A percentile compares a stretch with the other conserved stretches of the same genome.
Conservation (phyloP, 345 rosid species). For the Ceriops tagal region DNA sequence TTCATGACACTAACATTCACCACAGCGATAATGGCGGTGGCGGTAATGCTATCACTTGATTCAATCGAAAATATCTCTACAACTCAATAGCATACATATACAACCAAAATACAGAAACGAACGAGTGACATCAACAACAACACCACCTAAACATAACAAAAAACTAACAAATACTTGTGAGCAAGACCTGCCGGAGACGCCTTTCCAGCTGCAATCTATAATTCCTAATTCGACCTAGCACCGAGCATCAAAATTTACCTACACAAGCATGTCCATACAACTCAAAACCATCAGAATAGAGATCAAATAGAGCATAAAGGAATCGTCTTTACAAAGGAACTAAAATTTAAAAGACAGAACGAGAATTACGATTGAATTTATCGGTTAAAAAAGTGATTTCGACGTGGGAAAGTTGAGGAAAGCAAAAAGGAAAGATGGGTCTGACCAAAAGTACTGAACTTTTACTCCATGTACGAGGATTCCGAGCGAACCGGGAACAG, state of each 20-base stretch:
- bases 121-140: neutral
- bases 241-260: neutral
- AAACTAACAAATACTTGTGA: neutral
- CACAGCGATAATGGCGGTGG: neutral
- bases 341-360: neutral
- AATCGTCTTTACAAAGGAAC: neutral
- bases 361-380: neutral
- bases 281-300: neutral
- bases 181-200: conserved; percentile 61
- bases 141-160: neutral
- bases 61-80: neutral
- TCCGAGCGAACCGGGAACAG: too few relatives aligned
- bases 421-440: neutral
- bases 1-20: too few relatives aligned
- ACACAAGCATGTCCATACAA: conserved; percentile 8
- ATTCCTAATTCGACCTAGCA: conserved; percentile 51
- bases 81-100: too few relatives aligned
- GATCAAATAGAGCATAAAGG: neutral
- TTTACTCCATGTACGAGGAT: too few relatives aligned
- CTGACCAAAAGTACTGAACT: neutral
- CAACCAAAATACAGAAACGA: too few relatives aligned
- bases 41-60: neutral
- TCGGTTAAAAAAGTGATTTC: neutral
- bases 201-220: conserved; percentile 74
- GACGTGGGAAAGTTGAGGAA: neutral